Conservation (phyloP, 1,284 basidiomycete species). For the Neonothopanus nambi region DNA sequence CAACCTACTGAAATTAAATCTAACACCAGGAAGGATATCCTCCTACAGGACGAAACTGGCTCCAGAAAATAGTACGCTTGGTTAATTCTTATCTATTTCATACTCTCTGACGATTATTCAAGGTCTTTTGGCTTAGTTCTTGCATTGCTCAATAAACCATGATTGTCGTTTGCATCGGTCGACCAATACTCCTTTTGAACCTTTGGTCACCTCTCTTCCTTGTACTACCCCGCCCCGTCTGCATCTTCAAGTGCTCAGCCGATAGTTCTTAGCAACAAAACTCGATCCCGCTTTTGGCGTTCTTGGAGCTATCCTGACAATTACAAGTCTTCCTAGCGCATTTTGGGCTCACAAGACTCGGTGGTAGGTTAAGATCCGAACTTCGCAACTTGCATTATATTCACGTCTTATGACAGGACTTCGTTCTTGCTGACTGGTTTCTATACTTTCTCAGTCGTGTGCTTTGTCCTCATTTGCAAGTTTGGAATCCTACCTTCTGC, state of each 20-base stretch:
- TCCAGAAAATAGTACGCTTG: slow-evolving; percentile 73
- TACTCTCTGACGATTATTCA: slow-evolving; percentile 1
- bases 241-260: slow-evolving; percentile 52
- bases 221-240: slow-evolving; percentile 62
- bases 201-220: slow-evolving; percentile 55
- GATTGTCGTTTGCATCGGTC: slow-evolving; percentile 25
- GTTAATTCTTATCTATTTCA: not conserved
- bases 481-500: slow-evolving; percentile 85
- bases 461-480: slow-evolving; percentile 85
- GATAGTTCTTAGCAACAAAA: slow-evolving; percentile 65
- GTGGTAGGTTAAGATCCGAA: slow-evolving; percentile 51
- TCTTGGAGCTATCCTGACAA: slow-evolving; percentile 83
- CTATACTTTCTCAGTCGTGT: slow-evolving; percentile 84
- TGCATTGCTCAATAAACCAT: slow-evolving; percentile 61
- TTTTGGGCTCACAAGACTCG: slow-evolving; percentile 93
- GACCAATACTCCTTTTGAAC: slow-evolving; percentile 10
- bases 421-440: slow-evolving; percentile 91
- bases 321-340: slow-evolving; percentile 87
- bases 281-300: slow-evolving; percentile 90
- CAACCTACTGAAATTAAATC: slow-evolving; percentile 60
- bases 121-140: slow-evolving; percentile 74
- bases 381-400: slow-evolving; percentile 19
- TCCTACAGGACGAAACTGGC: slow-evolving; percentile 70
- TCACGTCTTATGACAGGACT: slow-evolving; percentile 55
- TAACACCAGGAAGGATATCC: slow-evolving; percentile 66